phyloP scores from a whole-genome alignment of 106 monocot genomes.

The Iris macrosiphon region DNA sequence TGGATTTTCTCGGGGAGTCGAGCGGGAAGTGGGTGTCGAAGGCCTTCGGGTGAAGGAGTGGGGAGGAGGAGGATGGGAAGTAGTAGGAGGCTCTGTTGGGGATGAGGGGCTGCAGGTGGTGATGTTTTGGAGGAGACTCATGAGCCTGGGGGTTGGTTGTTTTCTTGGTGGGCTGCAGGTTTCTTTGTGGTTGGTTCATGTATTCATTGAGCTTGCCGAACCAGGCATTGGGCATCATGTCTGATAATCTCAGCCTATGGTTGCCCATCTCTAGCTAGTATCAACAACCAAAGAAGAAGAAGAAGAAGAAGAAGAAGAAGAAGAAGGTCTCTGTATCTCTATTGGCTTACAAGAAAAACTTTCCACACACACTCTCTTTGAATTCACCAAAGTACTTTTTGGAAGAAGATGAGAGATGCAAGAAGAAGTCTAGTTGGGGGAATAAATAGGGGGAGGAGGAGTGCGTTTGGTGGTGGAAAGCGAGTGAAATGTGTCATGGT shows the following conservation, averaged over 20 bases:
- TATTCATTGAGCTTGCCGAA: slow-evolving; percentile 62
- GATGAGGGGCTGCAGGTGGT: not conserved
- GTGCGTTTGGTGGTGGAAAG: too few species aligned
- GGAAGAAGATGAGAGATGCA: too few species aligned
- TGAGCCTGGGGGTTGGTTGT: not conserved
- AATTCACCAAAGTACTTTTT: too few species aligned
- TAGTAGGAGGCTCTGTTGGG: slow-evolving; percentile 66
- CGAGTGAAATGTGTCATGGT: too few species aligned
- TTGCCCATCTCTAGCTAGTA: slow-evolving; percentile 39
- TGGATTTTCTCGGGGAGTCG: slow-evolving; percentile 26
- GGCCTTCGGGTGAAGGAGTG: slow-evolving; percentile 14
- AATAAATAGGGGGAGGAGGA: too few species aligned
- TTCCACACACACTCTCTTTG: too few species aligned
- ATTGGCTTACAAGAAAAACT: too few species aligned
- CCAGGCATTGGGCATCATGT: slow-evolving; percentile 83
- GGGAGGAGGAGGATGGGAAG: slow-evolving; percentile 29
- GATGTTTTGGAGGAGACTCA: too few species aligned
- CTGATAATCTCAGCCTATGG: slow-evolving; percentile 46
- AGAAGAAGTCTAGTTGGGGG: too few species aligned
- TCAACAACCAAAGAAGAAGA: not conserved
- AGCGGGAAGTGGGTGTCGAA: slow-evolving; percentile 20
- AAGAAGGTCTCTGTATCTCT: too few species aligned
- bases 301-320: not conserved
- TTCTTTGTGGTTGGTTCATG: slow-evolving; percentile 10
- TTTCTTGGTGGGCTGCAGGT: not conserved